Percentiles rank a stretch among this genome's conserved stretches.
Conservation (phyloP, 2,329 filamentous ascomycete genomes). For the Harringtonia lauricola region DNA sequence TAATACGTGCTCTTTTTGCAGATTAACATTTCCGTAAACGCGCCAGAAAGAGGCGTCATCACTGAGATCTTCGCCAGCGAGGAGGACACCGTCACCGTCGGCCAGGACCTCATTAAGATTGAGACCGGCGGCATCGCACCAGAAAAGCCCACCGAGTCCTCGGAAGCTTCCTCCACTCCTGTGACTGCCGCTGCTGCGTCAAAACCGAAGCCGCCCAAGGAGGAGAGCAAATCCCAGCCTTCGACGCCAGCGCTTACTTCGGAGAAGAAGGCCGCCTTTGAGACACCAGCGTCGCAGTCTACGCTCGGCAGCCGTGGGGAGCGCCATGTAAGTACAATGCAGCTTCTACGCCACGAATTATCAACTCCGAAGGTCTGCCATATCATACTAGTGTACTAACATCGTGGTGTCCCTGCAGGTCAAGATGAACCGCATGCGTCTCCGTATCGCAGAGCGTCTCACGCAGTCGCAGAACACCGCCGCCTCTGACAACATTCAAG, state of each 20-base stretch:
- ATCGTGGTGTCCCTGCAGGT: slow-evolving; percentile 55
- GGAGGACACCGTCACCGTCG: slow-evolving; percentile 90
- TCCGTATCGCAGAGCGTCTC: slow-evolving; percentile 90
- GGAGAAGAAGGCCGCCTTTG: slow-evolving; percentile 23
- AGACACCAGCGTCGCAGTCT: slow-evolving; percentile 21
- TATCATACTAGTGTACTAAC: too few relatives aligned
- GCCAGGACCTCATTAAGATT: slow-evolving; percentile 79
- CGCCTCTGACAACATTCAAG: slow-evolving; percentile 97
- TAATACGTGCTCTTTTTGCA: slow-evolving; percentile 25
- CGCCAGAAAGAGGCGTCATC: slow-evolving; percentile 79
- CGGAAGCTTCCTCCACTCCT: too few relatives aligned
- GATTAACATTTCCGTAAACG: slow-evolving; percentile 97
- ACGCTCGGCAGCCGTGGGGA: slow-evolving; percentile 70
- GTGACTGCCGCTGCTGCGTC: slow-evolving; percentile 30
- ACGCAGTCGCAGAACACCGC: slow-evolving; percentile 99
- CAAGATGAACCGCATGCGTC: slow-evolving; percentile 99
- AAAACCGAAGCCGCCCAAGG: slow-evolving; percentile 23
- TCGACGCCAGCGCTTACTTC: too few relatives aligned
- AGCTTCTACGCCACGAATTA: too few relatives aligned
- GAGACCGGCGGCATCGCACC: slow-evolving; percentile 61
- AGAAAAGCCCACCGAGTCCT: slow-evolving; percentile 17
- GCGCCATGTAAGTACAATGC: slow-evolving; percentile 73
- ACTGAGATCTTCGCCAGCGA: slow-evolving; percentile 86
- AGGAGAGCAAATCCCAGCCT: too few relatives aligned
- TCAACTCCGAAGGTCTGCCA: too few relatives aligned